Evolutionary conservation across 192 early-diverging fungal genomes (phyloP).

Genomic region (Backusella circina): DNA sequence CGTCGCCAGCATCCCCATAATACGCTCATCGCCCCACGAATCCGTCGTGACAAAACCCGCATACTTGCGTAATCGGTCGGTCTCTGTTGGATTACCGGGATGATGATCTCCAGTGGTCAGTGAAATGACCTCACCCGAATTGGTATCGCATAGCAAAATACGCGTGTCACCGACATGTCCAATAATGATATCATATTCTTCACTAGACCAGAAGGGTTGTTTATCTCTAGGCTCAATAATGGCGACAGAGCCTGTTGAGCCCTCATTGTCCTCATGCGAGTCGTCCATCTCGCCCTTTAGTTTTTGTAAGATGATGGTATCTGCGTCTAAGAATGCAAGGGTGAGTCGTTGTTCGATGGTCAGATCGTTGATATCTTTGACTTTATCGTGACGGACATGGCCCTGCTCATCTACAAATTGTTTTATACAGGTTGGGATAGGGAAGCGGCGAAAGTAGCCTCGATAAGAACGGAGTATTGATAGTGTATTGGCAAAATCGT

Average conservation of each 20-base stretch:
- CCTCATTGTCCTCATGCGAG: slow-evolving; percentile 41
- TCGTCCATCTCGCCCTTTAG: not conserved
- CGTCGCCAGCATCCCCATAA: slow-evolving; percentile 61
- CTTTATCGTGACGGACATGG: not conserved
- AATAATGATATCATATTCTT: slow-evolving; percentile 56
- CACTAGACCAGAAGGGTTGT: slow-evolving; percentile 64
- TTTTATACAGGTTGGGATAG: slow-evolving; percentile 18
- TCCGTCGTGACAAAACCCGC: slow-evolving; percentile 72
- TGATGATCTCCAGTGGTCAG: slow-evolving; percentile 64
- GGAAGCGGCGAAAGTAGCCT: slow-evolving; percentile 47
- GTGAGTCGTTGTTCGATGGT: slow-evolving; percentile 68
- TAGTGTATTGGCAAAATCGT: slow-evolving; percentile 37
- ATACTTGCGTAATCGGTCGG: slow-evolving; percentile 62
- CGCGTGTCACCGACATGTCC: slow-evolving; percentile 71
- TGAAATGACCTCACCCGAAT: slow-evolving; percentile 51
- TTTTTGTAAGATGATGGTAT: slow-evolving; percentile 39
- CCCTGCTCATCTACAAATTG: slow-evolving; percentile 17
- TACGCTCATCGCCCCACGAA: slow-evolving; percentile 72
- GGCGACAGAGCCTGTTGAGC: slow-evolving; percentile 66
- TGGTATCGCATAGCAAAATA: slow-evolving; percentile 54
- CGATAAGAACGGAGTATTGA: slow-evolving; percentile 36
- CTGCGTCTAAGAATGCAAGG: slow-evolving; percentile 60
- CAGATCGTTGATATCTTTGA: slow-evolving; percentile 21
- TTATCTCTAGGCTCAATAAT: slow-evolving; percentile 61
- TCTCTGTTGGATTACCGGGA: slow-evolving; percentile 53